A percentile compares a stretch with the other conserved stretches of the same genome.
Conservation (phyloP, 805 yeast species). For the fission yeast (Schizosaccharomyces pombe) region DNA sequence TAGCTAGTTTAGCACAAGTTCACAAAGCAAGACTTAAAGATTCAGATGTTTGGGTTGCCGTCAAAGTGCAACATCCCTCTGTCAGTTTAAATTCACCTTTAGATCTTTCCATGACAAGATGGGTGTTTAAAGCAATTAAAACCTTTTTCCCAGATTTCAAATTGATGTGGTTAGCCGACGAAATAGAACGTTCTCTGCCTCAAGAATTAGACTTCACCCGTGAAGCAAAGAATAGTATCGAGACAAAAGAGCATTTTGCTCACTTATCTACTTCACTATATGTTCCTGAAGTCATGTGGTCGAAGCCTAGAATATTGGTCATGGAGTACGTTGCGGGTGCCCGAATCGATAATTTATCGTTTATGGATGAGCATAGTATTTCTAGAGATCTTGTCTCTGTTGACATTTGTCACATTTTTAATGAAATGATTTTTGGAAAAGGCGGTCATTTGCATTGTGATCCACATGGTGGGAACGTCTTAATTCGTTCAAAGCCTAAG, state of each 20-base stretch:
- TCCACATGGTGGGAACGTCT: constrained; percentile 93
- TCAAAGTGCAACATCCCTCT: constrained; percentile 81
- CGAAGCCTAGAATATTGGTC: constrained; percentile 47
- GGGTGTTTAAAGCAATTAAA: constrained; percentile 51
- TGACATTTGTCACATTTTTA: constrained; percentile 74
- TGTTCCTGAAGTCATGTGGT: constrained; percentile 47
- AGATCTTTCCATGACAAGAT: constrained; percentile 55
- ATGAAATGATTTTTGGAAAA: constrained; percentile 87
- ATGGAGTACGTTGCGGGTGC: constrained; percentile 55
- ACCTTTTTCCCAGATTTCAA: constrained; percentile 84
- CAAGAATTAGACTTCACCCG: constrained; percentile 75
- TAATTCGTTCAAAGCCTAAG: constrained; percentile 30
- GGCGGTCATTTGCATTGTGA: constrained; percentile 87
- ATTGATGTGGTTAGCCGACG: constrained; percentile 85
- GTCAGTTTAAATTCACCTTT: constrained; percentile 71
- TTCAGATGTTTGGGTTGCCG: constrained; percentile 60
- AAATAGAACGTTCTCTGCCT: constrained; percentile 59
- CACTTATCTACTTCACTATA: constrained; percentile 47
- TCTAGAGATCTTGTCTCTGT: constrained; percentile 56
- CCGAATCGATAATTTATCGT: constrained; percentile 53
- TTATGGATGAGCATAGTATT: constrained; percentile 37
- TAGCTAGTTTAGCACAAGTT: constrained; percentile 90
- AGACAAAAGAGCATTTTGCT: constrained; percentile 46
- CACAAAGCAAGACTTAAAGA: constrained; percentile 44
- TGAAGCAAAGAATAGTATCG: constrained; percentile 61